Evolutionary conservation across 1,139 yeast species (phyloP).

Genomic region (Geotrichum fermentans): DNA sequence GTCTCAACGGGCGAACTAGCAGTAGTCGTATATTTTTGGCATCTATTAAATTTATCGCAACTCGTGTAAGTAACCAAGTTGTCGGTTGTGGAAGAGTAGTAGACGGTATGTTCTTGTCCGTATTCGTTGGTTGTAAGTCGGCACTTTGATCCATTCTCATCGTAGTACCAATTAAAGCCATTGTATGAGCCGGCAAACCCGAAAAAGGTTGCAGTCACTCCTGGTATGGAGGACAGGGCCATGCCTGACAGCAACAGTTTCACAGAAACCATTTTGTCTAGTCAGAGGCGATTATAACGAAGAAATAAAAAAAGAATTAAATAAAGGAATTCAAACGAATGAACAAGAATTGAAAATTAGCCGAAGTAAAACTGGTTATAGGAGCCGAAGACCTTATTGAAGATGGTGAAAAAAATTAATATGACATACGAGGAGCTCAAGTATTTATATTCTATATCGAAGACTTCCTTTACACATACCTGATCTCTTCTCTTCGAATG

Average conservation of each 20-base stretch:
- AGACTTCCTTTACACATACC: too few relatives aligned
- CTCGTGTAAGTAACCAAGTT: background rate
- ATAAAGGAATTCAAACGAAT: too few relatives aligned
- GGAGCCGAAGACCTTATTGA: too few relatives aligned
- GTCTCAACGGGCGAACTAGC: too few relatives aligned
- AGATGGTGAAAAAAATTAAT: too few relatives aligned
- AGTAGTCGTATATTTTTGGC: too few relatives aligned
- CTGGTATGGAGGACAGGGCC: background rate
- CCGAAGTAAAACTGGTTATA: too few relatives aligned
- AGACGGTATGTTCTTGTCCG: background rate
- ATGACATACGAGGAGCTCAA: too few relatives aligned
- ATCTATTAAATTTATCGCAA: too few relatives aligned
- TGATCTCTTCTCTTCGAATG: too few relatives aligned
- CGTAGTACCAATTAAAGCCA: conserved; percentile 6
- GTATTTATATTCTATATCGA: too few relatives aligned
- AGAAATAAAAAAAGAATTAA: background rate
- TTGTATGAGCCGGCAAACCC: conserved; percentile 3
- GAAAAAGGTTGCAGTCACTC: background rate
- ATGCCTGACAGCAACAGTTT: background rate
- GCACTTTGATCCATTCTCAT: background rate
- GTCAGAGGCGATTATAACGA: background rate
- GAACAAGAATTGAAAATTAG: too few relatives aligned
- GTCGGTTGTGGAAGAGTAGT: background rate
- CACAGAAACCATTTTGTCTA: background rate
- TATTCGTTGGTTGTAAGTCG: background rate